Evolutionary conservation across 768 basidiomycete genomes (phyloP), one percentile per base, ranked within the genome.

Genomic region (Agrocybe pediades): DNA sequence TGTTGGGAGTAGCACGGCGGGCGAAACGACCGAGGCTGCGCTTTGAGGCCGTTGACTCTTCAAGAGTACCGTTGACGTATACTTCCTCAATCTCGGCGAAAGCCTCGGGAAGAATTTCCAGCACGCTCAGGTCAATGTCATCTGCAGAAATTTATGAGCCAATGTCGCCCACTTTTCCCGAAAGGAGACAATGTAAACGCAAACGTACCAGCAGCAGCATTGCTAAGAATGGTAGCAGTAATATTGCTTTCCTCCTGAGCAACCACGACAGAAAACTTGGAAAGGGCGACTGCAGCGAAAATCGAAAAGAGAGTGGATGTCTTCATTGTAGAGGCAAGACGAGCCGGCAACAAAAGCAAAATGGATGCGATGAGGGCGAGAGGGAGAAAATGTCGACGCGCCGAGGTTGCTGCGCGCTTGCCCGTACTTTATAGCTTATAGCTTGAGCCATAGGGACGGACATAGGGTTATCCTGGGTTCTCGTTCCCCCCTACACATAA

Each of bases 291-390:
- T 15, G 62, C 46, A 23, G 56, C 30, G 33, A 61, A 53, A 24
- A 65, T 44, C 17, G 65, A 61, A 43, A 67, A 60, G 60, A 70
- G 53, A 64, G 60, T 62, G 62, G 63, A 65, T 51, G 65, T 65
- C 66, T 68, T 71, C 68, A 70, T 70, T 50, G 36, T 58, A 44
- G 43, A 36, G 64, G 59, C 51, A 54, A 58, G 65, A 63, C 56
- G 49, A 56, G 57, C 60, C 51, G 54, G 40, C 15, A 27, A 17
- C 16, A 26, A 26, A 9, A 17, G 46, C 27, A 23, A 26, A 26
- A 15, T 9, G 41, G 21, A 46, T n/a, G n/a, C n/a, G n/a, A n/a
- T 30, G 7, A 15, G 7, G 29, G 29, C 15, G 6, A 23, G 36
- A 23, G 11, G 24, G 40, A 36, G 24, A 24, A 19, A 25, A 43